These are phyloP conservation scores for Fabrea salina DNA, from an alignment of 169 alveolate species.

Conservation along the genomic window DNA sequence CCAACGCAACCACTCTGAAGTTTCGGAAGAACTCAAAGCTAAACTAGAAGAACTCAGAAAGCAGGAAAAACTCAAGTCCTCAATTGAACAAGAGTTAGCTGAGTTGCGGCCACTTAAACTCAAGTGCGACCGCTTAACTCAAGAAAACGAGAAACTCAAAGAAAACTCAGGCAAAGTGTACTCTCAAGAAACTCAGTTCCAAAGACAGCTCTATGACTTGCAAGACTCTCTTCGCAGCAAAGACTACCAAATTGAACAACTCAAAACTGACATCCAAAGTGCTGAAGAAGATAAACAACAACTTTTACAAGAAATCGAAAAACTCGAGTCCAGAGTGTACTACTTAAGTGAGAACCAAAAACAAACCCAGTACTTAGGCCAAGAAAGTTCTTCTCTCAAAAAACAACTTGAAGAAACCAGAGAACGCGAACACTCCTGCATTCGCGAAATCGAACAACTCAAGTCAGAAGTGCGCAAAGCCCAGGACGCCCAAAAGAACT, in stretches of 20 bases:
- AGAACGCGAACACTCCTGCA: background rate
- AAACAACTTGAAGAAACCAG: background rate
- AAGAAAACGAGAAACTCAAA: background rate
- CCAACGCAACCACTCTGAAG: background rate
- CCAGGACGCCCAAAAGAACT: background rate
- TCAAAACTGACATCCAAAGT: background rate
- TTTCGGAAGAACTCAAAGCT: slow-evolving; percentile 1
- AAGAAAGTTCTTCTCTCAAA: background rate
- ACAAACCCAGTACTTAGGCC: slow-evolving; percentile 20
- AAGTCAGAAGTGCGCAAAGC: slow-evolving; percentile 22
- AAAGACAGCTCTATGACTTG: slow-evolving; percentile 6
- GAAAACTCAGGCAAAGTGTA: background rate
- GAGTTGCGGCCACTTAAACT: slow-evolving; percentile 23
- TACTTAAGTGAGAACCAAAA: background rate
- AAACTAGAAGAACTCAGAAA: slow-evolving; percentile 13
- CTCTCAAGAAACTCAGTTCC: background rate
- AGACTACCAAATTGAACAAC: background rate
- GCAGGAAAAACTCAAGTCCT: background rate
- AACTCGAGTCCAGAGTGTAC: background rate
- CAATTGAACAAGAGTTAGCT: slow-evolving; percentile 21
- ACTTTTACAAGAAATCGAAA: background rate
- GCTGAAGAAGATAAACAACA: background rate
- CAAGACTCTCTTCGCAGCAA: background rate
- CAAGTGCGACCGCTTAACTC: background rate
- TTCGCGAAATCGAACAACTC: slow-evolving; percentile 2